Base-by-base conservation (phyloP, 1,284 basidiomycete genomes). In the Moesziomyces aphidis region DNA sequence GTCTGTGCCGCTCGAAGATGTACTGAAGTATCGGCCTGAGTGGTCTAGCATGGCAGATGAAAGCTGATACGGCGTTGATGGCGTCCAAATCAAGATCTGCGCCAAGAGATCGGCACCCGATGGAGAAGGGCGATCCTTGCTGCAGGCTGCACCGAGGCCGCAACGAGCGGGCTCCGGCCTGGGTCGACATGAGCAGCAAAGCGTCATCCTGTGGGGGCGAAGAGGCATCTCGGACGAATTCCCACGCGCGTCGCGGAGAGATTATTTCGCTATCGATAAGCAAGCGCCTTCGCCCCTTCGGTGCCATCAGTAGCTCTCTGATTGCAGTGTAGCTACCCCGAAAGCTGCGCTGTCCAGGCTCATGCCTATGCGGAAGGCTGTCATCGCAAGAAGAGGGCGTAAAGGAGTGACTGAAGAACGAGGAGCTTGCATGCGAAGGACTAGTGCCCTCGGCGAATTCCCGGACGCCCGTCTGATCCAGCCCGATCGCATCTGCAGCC, bases 241-340 rank as follows among this genome's bases (percentile, higher is more conserved):
- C 45, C 19, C 34, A 8, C 34, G 22, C 48, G 51, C 48, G 50
- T 46, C 50, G 47, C 66, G 66, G 56, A 62, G 66, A 63, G 56
- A 62, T 50, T 67, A 24, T 54, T 43, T 43, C 31, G 19, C n/a
- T 22, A 69, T 70, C 67, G 67, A 70, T 64, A 70, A 70, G 55
- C 24, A 42, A 36, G n/a, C 9, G 39, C 15, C 34, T 19, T 42
- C 39, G 17, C 39, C 39, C 31, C 13, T 11, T 34, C 10, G 10
- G 2, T 34, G 31, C 31, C 31, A 34, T 34, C 39, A 42, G 13
- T 4, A 42, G 39, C 39, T 42, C 39, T 17, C 39, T 42, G 36
- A 15, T 36, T 15, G 17, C 39, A 19, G 39, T 42, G 8, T 17
- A 19, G 17, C 15, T 42, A 42, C 31, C 9, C 9, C 13, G 13